Evolutionary conservation across 2,329 filamentous ascomycete genomes (phyloP).

Genomic region (Pseudocercospora vitis): DNA sequence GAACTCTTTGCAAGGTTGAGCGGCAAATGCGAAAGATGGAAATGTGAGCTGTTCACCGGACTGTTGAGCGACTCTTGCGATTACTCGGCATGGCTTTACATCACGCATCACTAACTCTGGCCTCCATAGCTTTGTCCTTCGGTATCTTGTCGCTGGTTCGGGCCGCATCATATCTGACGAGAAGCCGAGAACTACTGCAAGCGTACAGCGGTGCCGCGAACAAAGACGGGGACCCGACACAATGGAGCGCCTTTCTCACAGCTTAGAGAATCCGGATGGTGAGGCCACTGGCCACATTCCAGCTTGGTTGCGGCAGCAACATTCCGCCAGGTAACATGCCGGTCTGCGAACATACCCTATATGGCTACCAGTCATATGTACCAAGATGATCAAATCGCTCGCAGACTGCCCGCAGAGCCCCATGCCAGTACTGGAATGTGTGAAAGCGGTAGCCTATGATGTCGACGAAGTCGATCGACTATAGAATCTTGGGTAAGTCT

Average conservation of each 20-base stretch:
- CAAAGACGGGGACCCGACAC: not conserved
- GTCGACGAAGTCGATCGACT: slow-evolving; percentile 1
- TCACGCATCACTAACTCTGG: not conserved
- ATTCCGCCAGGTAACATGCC: not conserved
- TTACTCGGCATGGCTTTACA: not conserved
- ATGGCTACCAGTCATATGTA: no score
- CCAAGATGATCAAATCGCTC: slow-evolving; percentile 5
- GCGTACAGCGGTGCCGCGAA: not conserved
- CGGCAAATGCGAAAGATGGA: not conserved
- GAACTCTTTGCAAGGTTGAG: not conserved
- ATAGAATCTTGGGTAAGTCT: slow-evolving; percentile 1
- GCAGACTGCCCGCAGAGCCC: not conserved
- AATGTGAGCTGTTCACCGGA: not conserved
- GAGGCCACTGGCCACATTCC: not conserved
- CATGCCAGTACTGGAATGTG: slow-evolving; percentile 15
- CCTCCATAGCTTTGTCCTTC: not conserved
- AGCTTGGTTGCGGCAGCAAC: slow-evolving; percentile 8
- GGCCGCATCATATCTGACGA: not conserved
- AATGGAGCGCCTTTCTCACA: not conserved
- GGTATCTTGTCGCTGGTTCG: not conserved
- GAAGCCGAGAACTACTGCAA: slow-evolving; percentile 1
- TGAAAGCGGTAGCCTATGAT: slow-evolving; percentile 6
- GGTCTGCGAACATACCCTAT: not conserved
- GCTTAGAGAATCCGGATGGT: not conserved
- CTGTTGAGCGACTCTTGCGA: not conserved